These are phyloP conservation scores for Saccharomycopsis malanga DNA, from an alignment of 805 yeast species.

Conservation along the genomic window DNA sequence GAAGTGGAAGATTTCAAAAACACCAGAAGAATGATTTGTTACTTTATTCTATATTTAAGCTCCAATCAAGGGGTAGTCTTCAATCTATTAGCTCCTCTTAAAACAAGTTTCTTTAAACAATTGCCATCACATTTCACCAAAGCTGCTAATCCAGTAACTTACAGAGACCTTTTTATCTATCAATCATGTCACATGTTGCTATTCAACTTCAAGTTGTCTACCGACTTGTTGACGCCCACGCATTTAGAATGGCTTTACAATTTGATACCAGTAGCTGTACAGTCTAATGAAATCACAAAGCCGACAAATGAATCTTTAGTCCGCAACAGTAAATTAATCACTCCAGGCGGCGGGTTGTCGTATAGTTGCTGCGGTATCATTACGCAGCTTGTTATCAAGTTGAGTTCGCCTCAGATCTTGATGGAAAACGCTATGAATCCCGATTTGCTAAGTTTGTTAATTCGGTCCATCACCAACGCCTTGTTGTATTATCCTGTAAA, in stretches of 20 bases:
- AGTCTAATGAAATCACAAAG: slow-evolving; percentile 1
- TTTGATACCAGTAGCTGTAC: slow-evolving; percentile 38
- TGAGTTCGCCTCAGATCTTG: slow-evolving; percentile 33
- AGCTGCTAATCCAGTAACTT: slow-evolving; percentile 36
- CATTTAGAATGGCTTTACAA: slow-evolving; percentile 57
- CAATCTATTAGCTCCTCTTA: slow-evolving; percentile 40
- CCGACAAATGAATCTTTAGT: slow-evolving; percentile 5
- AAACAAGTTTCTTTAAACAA: slow-evolving; percentile 36
- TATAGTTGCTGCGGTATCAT: slow-evolving; percentile 40
- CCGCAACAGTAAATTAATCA: slow-evolving; percentile 22
- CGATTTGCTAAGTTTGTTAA: slow-evolving; percentile 52
- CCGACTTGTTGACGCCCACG: slow-evolving; percentile 36
- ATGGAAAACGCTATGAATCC: slow-evolving; percentile 37
- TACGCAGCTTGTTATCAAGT: slow-evolving; percentile 30
- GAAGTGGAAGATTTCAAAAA: slow-evolving; percentile 33
- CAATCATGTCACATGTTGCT: slow-evolving; percentile 42
- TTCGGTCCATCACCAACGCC: slow-evolving; percentile 49
- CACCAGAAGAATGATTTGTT: slow-evolving; percentile 27
- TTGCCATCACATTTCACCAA: slow-evolving; percentile 48
- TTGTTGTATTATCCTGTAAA: slow-evolving; percentile 42
- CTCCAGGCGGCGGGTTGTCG: slow-evolving; percentile 36
- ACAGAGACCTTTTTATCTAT: slow-evolving; percentile 55
- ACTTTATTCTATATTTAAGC: slow-evolving; percentile 44
- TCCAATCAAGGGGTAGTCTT: slow-evolving; percentile 34
- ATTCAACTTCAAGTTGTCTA: slow-evolving; percentile 28